Evolutionary conservation across 495 filamentous ascomycete species (phyloP).

Genomic region (Xylaria intraflava): DNA sequence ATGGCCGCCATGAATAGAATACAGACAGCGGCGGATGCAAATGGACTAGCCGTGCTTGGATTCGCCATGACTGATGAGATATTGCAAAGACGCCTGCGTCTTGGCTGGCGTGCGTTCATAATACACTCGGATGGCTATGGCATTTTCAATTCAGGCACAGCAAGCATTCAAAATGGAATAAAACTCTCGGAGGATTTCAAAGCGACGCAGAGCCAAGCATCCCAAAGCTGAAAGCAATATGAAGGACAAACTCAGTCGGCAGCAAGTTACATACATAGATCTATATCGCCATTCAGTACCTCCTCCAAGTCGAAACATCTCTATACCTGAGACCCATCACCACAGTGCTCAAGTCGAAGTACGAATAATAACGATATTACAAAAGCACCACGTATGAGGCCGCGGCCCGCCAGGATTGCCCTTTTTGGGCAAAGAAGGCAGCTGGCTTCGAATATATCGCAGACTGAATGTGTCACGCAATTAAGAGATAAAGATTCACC

Average conservation of each 20-base stretch:
- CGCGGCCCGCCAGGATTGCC: too few relatives aligned
- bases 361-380: too few relatives aligned
- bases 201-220: not conserved
- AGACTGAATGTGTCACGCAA: too few relatives aligned
- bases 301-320: too few relatives aligned
- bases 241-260: not conserved
- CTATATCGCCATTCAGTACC: too few relatives aligned
- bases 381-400: too few relatives aligned
- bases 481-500: too few relatives aligned
- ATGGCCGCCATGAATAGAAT: not conserved
- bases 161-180: not conserved
- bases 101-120: not conserved
- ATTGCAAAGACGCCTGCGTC: not conserved
- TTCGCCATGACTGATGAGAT: not conserved
- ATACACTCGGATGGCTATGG: not conserved
- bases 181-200: not conserved
- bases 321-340: too few relatives aligned
- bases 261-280: too few relatives aligned
- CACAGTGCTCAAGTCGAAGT: too few relatives aligned
- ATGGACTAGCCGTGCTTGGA: not conserved
- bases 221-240: not conserved
- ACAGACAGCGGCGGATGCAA: not conserved
- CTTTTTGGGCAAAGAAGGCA: too few relatives aligned
- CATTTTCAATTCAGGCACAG: not conserved
- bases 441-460: too few relatives aligned